These are phyloP conservation scores for Warburgia ugandensis DNA, from an alignment of 164 flowering plant genomes.

Conservation along the genomic window DNA sequence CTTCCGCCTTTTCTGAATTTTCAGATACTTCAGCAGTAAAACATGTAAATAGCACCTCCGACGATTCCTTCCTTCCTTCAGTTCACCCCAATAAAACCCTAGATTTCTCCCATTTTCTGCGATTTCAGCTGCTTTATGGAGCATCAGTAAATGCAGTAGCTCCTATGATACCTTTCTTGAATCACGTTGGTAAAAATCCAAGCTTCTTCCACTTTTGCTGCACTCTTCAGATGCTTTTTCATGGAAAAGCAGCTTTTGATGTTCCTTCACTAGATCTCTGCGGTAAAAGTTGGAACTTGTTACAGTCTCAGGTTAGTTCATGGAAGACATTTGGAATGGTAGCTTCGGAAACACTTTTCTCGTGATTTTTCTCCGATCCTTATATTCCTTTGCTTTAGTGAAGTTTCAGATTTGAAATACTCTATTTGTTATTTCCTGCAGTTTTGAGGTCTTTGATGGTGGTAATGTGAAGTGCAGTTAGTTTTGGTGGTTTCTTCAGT, in stretches of 20 bases:
- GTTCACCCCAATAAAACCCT: not conserved
- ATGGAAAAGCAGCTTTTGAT: not conserved
- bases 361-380: too few species aligned
- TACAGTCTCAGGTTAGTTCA: too few species aligned
- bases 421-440: too few species aligned
- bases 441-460: too few species aligned
- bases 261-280: not conserved
- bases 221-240: not conserved
- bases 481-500: too few species aligned
- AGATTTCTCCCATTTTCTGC: constrained; percentile 3
- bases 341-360: too few species aligned
- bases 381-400: too few species aligned
- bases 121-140: constrained; percentile 1
- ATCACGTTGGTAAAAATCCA: not conserved
- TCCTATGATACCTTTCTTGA: not conserved
- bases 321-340: too few species aligned
- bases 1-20: not conserved
- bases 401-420: too few species aligned
- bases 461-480: too few species aligned
- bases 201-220: not conserved
- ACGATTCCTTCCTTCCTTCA: constrained; percentile 1
- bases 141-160: not conserved
- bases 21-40: not conserved
- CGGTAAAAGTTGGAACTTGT: too few species aligned
- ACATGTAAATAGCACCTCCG: not conserved